Evolutionary conservation across 2,329 filamentous ascomycete species (phyloP).

Genomic region (Didymosphaeria variabile): DNA sequence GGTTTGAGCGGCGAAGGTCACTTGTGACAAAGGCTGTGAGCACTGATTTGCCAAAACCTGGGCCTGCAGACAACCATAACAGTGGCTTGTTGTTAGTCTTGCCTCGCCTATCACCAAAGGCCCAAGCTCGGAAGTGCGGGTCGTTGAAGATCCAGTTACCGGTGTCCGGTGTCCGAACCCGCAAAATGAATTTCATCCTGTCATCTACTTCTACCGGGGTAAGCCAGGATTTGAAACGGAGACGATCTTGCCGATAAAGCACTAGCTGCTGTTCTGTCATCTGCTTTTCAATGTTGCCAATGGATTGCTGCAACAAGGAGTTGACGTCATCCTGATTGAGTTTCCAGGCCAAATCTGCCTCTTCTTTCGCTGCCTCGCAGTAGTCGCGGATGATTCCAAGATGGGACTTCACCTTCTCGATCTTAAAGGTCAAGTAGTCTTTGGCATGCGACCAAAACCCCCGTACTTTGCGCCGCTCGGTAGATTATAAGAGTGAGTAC

Average conservation of each 20-base stretch:
- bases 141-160: conserved; percentile 2
- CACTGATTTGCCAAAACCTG: conserved; percentile 1
- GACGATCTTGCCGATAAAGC: neutral
- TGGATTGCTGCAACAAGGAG: neutral
- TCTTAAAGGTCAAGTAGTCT: neutral
- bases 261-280: neutral
- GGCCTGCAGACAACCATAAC: neutral
- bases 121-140: neutral
- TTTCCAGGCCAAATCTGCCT: neutral
- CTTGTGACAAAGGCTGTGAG: neutral
- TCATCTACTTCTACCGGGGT: neutral
- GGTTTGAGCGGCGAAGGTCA: neutral
- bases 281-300: neutral
- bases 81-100: neutral
- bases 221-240: neutral
- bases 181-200: neutral
- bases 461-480: neutral
- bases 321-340: conserved; percentile 1
- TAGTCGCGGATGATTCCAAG: neutral
- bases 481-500: neutral
- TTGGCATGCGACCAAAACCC: neutral
- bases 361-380: neutral
- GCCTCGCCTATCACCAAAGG: neutral
- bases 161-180: neutral
- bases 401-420: neutral